Conservation (phyloP, 257 asterid species). For the Plantago elongata region DNA sequence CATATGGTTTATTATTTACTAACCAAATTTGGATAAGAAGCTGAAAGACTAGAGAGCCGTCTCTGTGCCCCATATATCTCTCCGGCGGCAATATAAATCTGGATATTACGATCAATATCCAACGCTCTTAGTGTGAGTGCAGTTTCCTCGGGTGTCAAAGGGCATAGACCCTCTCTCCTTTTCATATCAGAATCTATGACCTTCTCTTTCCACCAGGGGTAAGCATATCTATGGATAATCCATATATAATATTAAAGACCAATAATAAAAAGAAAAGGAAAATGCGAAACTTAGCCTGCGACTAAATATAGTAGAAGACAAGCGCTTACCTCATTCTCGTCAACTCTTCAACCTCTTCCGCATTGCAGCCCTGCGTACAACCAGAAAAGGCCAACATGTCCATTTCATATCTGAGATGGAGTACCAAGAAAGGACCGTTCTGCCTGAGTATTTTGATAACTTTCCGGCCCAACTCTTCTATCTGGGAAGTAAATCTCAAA, state of each 20-base stretch:
- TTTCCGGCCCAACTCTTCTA: constrained; percentile 90
- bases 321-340: constrained; percentile 76
- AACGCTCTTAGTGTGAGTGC: constrained; percentile 75
- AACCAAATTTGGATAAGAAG: constrained; percentile 84
- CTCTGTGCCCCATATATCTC: constrained; percentile 91
- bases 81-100: constrained; percentile 95
- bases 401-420: constrained; percentile 97
- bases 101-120: constrained; percentile 67
- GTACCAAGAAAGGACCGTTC: constrained; percentile 87
- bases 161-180: constrained; percentile 93
- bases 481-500: constrained; percentile 77
- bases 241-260: too few relatives aligned
- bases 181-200: constrained; percentile 78
- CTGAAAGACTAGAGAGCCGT: constrained; percentile 63
- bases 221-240: constrained; percentile 57
- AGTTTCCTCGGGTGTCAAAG: constrained; percentile 98
- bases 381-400: constrained; percentile 99
- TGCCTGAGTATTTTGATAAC: constrained; percentile 69
- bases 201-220: constrained; percentile 99
- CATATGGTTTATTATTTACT: constrained; percentile 21
- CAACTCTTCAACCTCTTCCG: constrained; percentile 77
- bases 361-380: constrained; percentile 86
- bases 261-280: too few relatives aligned
- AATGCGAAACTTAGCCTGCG: not conserved
- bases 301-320: not conserved